Evolutionary conservation across 2,329 filamentous ascomycete species (phyloP).

Genomic region (Bertia moriformis): DNA sequence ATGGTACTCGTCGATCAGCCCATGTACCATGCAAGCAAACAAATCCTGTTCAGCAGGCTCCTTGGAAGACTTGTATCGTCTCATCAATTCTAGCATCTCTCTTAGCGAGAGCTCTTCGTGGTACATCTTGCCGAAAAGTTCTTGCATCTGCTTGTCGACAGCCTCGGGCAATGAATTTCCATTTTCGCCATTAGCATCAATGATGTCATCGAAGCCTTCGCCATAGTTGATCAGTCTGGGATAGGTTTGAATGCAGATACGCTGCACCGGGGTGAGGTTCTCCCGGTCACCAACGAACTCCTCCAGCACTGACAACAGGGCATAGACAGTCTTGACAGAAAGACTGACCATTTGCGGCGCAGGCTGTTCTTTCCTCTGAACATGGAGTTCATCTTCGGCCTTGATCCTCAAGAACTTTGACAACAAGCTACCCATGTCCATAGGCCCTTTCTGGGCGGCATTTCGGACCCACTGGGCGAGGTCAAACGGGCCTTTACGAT

Average conservation of each 20-base stretch:
- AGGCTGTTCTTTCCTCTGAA: slow-evolving; percentile 52
- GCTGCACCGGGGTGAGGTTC: slow-evolving; percentile 60
- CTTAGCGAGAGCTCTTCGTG: slow-evolving; percentile 76
- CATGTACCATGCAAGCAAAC: slow-evolving; percentile 97
- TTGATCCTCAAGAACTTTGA: slow-evolving; percentile 75
- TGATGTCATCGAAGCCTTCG: slow-evolving; percentile 79
- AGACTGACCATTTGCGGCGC: slow-evolving; percentile 25
- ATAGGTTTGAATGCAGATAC: slow-evolving; percentile 80
- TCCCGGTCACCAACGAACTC: slow-evolving; percentile 27
- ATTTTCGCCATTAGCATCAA: slow-evolving; percentile 68
- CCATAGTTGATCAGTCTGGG: slow-evolving; percentile 93
- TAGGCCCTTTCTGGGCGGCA: slow-evolving; percentile 43
- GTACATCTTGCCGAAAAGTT: slow-evolving; percentile 97
- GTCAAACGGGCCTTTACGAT: slow-evolving; percentile 68
- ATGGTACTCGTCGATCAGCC: slow-evolving; percentile 89
- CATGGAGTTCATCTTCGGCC: slow-evolving; percentile 63
- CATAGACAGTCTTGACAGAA: slow-evolving; percentile 71
- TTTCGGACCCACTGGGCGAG: slow-evolving; percentile 67
- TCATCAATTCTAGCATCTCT: slow-evolving; percentile 70
- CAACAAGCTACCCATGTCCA: slow-evolving; percentile 56
- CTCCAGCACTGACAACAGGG: slow-evolving; percentile 65
- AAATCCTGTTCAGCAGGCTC: slow-evolving; percentile 80
- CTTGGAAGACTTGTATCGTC: slow-evolving; percentile 74
- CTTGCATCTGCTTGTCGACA: slow-evolving; percentile 85
- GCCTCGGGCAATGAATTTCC: slow-evolving; percentile 68